Base-by-base conservation (phyloP, 1,284 basidiomycete species). In the Agroathelia rolfsii region DNA sequence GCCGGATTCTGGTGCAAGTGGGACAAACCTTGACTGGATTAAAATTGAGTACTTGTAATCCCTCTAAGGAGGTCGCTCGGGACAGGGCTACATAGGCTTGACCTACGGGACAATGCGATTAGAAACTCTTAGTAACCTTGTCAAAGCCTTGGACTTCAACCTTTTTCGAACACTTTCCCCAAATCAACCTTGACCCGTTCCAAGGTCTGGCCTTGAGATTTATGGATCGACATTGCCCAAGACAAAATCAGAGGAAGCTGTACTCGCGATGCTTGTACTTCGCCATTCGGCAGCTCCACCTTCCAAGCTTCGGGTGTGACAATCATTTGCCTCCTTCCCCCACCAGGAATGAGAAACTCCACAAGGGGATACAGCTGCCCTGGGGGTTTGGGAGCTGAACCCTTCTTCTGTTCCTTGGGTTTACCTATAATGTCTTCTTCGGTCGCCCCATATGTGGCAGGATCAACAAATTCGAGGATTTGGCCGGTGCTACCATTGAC, bases 81-180 rank as follows among this genome's bases (percentile, higher is more conserved):
- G 89, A 93, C 11, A 96, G 69, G 0, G 93, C 93, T 25, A 95
- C 92, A 52, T 96, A 96, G 3, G 87, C 88, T 75, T 65, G 43
- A 11, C 60, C 56, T 58, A 30, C 17, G 13, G 40, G 22, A 34
- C 15, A 22, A 10, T 34, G 11, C 27, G 2, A 31, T 22, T 19
- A n/a, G 21, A 22, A 22, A 26, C 16, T 39, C 13, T 20, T 34
- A 23, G 13, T 28, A n/a, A 37, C 19, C 34, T 33, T 2, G 32
- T 12, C 21, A 14, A 28, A 21, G 15, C 28, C 20, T 20, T 51
- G 28, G 25, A 74, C 76, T 73, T 68, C 81, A 76, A 13, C 87
- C 87, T 43, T 80, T 85, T 55, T 92, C 88, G 54, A 94, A 88
- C 0, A 65, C 75, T 23, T 64, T 60, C 17, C 48, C 48, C 13